Evolutionary conservation across 768 basidiomycete species (phyloP).

Genomic region (Naganishia friedmannii): DNA sequence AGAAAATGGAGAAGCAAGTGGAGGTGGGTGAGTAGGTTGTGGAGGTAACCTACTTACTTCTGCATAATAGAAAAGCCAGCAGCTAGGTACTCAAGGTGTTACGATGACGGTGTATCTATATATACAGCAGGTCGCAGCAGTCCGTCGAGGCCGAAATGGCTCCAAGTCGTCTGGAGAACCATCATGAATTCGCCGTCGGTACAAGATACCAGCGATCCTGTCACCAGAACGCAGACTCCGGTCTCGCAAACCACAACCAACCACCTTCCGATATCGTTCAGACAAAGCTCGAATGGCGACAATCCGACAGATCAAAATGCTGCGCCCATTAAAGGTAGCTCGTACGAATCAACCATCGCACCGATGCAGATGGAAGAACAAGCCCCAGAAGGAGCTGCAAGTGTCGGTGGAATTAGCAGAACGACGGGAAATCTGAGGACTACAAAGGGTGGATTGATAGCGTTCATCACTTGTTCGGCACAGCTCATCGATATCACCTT

Average conservation of each 20-base stretch:
- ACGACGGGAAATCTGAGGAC: neutral
- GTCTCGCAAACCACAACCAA: neutral
- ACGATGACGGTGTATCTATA: too few relatives aligned
- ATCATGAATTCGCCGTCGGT: too few relatives aligned
- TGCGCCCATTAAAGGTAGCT: neutral
- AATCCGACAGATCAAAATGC: neutral
- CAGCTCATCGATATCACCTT: slow-evolving; percentile 9
- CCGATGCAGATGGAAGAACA: slow-evolving; percentile 2
- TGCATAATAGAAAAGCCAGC: too few relatives aligned
- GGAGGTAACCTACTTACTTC: too few relatives aligned
- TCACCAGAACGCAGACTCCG: neutral
- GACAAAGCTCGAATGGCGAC: neutral
- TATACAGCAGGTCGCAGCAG: too few relatives aligned
- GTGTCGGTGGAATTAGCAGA: neutral
- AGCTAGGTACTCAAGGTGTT: too few relatives aligned
- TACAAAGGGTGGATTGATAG: slow-evolving; percentile 1
- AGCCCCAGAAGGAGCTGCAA: slow-evolving; percentile 1
- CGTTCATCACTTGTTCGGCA: neutral
- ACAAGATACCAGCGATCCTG: neutral
- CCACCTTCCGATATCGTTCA: neutral
- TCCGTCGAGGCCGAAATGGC: too few relatives aligned
- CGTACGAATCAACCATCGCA: neutral
- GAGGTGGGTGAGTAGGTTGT: too few relatives aligned
- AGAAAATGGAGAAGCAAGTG: too few relatives aligned
- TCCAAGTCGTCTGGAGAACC: too few relatives aligned